phyloP scores from a whole-genome alignment of 2,329 filamentous ascomycete species.

The Myriangium duriaei region DNA sequence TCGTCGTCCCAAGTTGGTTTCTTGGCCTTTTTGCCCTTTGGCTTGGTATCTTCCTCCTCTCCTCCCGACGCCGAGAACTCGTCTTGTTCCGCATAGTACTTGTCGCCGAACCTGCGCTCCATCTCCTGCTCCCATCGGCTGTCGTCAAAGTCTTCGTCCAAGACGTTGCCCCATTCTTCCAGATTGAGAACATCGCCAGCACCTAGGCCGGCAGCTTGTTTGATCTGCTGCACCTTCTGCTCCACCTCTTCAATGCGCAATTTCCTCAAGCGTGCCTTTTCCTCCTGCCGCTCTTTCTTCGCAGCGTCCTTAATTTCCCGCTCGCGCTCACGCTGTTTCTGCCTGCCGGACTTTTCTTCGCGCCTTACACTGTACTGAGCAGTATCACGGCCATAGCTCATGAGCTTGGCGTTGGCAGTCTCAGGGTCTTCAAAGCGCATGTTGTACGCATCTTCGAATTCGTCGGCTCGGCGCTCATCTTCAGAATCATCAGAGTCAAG shows the following conservation, averaged over 20 bases:
- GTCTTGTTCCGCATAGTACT: constrained; percentile 69
- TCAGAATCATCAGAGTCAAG: constrained; percentile 88
- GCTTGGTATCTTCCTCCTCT: constrained; percentile 28
- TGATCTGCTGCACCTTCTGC: constrained; percentile 75
- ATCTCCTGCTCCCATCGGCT: constrained; percentile 85
- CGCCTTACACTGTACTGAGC: constrained; percentile 74
- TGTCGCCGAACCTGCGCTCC: constrained; percentile 73
- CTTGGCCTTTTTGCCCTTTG: constrained; percentile 54
- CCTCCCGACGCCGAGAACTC: constrained; percentile 23
- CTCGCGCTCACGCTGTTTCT: constrained; percentile 68
- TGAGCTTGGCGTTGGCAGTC: constrained; percentile 75
- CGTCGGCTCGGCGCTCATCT: constrained; percentile 62
- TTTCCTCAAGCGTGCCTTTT: constrained; percentile 71
- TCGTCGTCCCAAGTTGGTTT: constrained; percentile 94
- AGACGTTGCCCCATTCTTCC: constrained; percentile 70
- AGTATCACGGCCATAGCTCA: constrained; percentile 79
- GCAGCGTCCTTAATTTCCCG: constrained; percentile 65
- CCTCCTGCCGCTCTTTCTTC: constrained; percentile 62
- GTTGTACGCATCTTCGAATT: constrained; percentile 89
- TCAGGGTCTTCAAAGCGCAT: constrained; percentile 86
- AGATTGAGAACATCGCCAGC: constrained; percentile 52
- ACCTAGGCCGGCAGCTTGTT: constrained; percentile 69
- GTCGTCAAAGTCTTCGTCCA: constrained; percentile 82
- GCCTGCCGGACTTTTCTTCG: constrained; percentile 69
- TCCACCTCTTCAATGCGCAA: constrained; percentile 87